phyloP scores from a whole-genome alignment of 2,329 filamentous ascomycete species.

The Nemania diffusa region DNA sequence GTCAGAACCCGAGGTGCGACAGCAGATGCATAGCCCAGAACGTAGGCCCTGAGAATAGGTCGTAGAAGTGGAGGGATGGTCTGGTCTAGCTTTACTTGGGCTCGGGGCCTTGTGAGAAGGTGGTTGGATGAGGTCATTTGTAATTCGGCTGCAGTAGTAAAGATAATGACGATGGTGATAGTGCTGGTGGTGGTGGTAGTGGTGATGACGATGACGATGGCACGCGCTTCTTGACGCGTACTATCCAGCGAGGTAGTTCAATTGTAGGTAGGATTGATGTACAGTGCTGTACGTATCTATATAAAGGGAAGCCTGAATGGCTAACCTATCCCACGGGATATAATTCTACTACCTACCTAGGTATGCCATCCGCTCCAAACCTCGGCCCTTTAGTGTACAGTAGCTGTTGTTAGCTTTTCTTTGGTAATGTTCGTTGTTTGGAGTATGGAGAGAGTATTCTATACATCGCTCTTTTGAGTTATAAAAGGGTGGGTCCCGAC shows the following conservation, averaged over 20 bases:
- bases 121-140: constrained; percentile 44
- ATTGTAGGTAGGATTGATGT: background rate
- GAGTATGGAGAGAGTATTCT: no score
- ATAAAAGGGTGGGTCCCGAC: background rate
- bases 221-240: constrained; percentile 27
- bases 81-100: constrained; percentile 44
- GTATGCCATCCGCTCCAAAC: constrained; percentile 6
- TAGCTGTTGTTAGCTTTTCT: constrained; percentile 4
- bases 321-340: background rate
- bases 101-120: constrained; percentile 34
- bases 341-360: background rate
- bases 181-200: no score
- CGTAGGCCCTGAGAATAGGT: constrained; percentile 68
- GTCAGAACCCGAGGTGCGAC: constrained; percentile 67
- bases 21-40: constrained; percentile 69
- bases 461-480: background rate
- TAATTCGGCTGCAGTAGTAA: background rate
- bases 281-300: background rate
- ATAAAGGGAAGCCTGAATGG: background rate
- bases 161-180: constrained; percentile 6
- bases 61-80: constrained; percentile 62
- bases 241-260: background rate
- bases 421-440: background rate
- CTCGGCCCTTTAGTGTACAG: constrained; percentile 12
- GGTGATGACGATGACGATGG: no score